Evolutionary conservation across 768 basidiomycete genomes (phyloP).

Genomic region (Pulveroboletus sp.): DNA sequence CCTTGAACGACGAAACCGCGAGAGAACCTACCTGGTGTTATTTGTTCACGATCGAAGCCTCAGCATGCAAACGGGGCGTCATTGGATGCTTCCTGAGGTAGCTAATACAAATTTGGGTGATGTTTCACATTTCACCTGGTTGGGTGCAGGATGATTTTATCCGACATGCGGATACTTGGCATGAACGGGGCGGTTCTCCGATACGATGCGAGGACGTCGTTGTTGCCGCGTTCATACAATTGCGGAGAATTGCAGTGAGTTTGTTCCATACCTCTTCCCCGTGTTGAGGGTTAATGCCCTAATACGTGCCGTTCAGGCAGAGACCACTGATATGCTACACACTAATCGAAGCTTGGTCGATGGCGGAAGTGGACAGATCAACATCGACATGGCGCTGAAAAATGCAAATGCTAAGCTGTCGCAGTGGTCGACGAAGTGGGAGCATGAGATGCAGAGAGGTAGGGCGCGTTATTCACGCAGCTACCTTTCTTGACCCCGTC

Average conservation of each 20-base stretch:
- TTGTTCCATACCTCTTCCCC: neutral
- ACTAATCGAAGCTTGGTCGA: conserved; percentile 43
- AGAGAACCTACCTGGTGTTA: conserved; percentile 81
- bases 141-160: conserved; percentile 60
- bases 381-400: conserved; percentile 67
- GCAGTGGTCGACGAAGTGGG: conserved; percentile 71
- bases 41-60: conserved; percentile 85
- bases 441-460: conserved; percentile 70
- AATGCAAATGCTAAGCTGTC: conserved; percentile 71
- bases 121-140: conserved; percentile 10
- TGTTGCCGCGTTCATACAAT: conserved; percentile 68
- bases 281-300: neutral
- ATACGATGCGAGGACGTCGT: conserved; percentile 78
- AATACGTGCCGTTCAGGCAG: conserved; percentile 44
- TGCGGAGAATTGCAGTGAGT: conserved; percentile 77
- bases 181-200: conserved; percentile 48
- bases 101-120: neutral
- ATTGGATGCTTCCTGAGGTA: conserved; percentile 84
- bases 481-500: conserved; percentile 5
- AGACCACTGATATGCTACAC: conserved; percentile 72
- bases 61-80: conserved; percentile 80
- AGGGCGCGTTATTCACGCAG: conserved; percentile 8
- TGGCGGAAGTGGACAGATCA: conserved; percentile 56
- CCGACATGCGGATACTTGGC: conserved; percentile 66
- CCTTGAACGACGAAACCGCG: conserved; percentile 76